phyloP scores from a whole-genome alignment of 2,329 filamentous ascomycete species.

The Microcyclosporella mali region DNA sequence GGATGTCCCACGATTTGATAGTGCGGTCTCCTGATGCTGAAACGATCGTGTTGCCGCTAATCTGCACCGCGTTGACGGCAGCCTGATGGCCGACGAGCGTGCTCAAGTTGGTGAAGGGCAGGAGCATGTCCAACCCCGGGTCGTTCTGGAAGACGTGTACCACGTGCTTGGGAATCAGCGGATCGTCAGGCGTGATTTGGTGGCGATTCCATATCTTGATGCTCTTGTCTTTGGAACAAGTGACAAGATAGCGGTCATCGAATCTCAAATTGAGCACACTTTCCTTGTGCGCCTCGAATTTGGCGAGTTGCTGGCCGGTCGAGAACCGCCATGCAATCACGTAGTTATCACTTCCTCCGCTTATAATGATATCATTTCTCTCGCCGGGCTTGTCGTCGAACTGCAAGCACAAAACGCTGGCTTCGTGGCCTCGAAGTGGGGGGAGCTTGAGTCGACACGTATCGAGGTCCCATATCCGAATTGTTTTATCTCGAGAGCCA shows the following conservation, averaged over 20 bases:
- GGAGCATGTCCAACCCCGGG: conserved; percentile 46
- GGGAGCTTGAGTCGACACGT: conserved; percentile 66
- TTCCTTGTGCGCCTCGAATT: conserved; percentile 73
- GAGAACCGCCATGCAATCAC: conserved; percentile 93
- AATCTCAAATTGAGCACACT: conserved; percentile 92
- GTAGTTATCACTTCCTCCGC: conserved; percentile 85
- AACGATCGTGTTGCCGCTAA: conserved; percentile 77
- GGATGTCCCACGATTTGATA: conserved; percentile 93
- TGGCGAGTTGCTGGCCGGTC: conserved; percentile 71
- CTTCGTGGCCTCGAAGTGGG: conserved; percentile 68
- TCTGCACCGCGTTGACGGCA: conserved; percentile 93
- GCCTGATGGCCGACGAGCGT: conserved; percentile 77
- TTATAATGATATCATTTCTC: conserved; percentile 86
- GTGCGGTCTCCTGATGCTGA: conserved; percentile 90
- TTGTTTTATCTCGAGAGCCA: conserved; percentile 79
- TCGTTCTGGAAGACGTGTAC: conserved; percentile 36
- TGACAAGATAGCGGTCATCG: conserved; percentile 84
- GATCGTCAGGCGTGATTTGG: conserved; percentile 48
- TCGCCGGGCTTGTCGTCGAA: conserved; percentile 70
- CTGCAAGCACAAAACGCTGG: conserved; percentile 89
- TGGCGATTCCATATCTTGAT: conserved; percentile 93
- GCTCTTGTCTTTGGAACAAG: conserved; percentile 93
- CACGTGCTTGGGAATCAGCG: conserved; percentile 30
- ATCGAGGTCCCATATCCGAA: conserved; percentile 85
- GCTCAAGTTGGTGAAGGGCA: conserved; percentile 70